A percentile compares a stretch with the other conserved stretches of the same genome.
phyloP scores from a whole-genome alignment of 169 alveolate genomes.

The Plasmodium cynomolgi region DNA sequence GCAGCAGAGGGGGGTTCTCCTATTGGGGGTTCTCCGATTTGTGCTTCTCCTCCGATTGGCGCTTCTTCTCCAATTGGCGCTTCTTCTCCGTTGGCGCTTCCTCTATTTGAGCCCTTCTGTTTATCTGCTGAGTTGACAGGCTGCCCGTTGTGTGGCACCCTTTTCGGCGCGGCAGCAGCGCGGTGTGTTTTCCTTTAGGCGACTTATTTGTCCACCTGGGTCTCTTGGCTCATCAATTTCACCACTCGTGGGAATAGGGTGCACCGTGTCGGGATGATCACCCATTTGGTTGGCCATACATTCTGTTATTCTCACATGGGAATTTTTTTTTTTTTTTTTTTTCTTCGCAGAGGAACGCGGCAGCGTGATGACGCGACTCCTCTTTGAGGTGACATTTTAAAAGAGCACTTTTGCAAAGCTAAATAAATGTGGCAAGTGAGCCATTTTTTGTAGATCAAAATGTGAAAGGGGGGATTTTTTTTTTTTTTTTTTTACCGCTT shows the following conservation, averaged over 20 bases:
- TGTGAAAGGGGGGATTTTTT: neutral
- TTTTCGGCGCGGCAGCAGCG: neutral
- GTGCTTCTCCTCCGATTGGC: too few relatives aligned
- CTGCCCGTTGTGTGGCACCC: neutral
- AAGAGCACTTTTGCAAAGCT: neutral
- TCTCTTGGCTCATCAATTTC: neutral
- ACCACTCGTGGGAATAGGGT: neutral
- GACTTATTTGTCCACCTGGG: neutral
- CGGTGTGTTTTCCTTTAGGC: neutral
- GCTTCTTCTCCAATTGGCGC: too few relatives aligned
- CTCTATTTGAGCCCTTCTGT: neutral
- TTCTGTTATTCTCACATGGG: neutral
- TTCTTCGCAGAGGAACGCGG: neutral
- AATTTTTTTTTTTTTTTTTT: too few relatives aligned
- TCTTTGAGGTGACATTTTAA: neutral
- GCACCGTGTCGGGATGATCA: neutral
- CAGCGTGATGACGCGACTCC: neutral
- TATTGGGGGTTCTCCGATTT: too few relatives aligned
- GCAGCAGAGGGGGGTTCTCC: neutral
- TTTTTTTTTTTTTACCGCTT: neutral
- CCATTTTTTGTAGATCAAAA: neutral
- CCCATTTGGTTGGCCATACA: neutral
- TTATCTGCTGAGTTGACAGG: neutral
- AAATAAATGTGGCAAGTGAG: neutral
- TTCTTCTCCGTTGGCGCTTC: neutral